A percentile compares a stretch with the other conserved stretches of the same genome.
Conservation (phyloP, 305 asterid genomes). For the Solanum hybrid region DNA sequence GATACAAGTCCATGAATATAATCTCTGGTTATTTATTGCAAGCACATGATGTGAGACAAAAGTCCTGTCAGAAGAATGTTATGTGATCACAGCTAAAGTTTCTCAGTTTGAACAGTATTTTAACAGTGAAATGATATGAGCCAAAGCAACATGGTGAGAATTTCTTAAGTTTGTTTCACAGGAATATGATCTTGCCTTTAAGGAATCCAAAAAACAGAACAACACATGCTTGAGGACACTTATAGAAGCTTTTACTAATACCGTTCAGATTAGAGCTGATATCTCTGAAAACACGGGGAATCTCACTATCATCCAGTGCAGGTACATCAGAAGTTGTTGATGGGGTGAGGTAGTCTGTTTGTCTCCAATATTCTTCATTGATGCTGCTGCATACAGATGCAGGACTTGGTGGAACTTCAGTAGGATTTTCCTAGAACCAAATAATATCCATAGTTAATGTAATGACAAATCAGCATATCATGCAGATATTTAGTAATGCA, state of each 20-base stretch:
- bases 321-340: constrained; percentile 49
- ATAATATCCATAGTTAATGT: not conserved
- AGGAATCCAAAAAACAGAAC: not conserved
- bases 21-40: not conserved
- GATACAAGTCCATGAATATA: not conserved
- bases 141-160: not conserved
- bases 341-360: constrained; percentile 57
- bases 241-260: constrained; percentile 19
- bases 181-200: not conserved
- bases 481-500: not conserved
- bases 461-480: not conserved
- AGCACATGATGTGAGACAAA: not conserved
- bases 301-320: constrained; percentile 54
- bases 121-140: not conserved
- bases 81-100: not conserved
- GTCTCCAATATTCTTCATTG: constrained; percentile 73
- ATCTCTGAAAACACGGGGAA: constrained; percentile 65
- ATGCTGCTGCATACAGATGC: constrained; percentile 88
- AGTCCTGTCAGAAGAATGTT: not conserved
- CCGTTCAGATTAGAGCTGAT: constrained; percentile 87
- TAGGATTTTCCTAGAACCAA: constrained; percentile 62
- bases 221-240: not conserved
- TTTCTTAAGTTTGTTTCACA: not conserved
- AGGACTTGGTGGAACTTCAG: constrained; percentile 99
- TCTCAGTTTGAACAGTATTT: not conserved